Evolutionary conservation across 2,329 filamentous ascomycete genomes (phyloP).

Genomic region (Chaetomiaceae sp.): DNA sequence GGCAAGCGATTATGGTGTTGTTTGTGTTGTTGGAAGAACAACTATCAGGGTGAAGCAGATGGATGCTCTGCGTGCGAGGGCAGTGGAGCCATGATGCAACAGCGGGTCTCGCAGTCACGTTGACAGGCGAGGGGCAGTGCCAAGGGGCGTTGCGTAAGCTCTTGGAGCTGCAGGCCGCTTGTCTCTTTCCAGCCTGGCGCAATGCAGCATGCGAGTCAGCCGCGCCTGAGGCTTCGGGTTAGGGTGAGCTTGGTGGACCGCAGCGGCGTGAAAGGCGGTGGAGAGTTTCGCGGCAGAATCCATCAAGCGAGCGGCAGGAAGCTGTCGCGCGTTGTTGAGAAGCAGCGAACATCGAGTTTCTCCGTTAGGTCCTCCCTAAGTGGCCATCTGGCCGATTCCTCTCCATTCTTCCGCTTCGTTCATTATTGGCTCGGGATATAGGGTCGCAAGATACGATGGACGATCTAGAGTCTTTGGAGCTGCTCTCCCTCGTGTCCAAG

Average conservation of each 20-base stretch:
- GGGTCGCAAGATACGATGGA: slow-evolving; percentile 55
- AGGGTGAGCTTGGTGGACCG: too few species aligned
- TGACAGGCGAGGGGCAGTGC: slow-evolving; percentile 3
- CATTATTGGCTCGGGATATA: too few species aligned
- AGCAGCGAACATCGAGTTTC: too few species aligned
- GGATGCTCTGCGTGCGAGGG: slow-evolving; percentile 3
- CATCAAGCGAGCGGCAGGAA: background rate
- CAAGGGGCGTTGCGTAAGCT: slow-evolving; percentile 23
- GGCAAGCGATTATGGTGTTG: background rate
- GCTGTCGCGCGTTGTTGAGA: too few species aligned
- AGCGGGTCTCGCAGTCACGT: slow-evolving; percentile 12
- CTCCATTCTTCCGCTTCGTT: too few species aligned
- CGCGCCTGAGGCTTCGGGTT: background rate
- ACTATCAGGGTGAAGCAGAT: too few species aligned
- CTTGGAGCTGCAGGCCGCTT: slow-evolving; percentile 7
- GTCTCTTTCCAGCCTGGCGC: too few species aligned
- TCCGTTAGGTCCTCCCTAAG: too few species aligned
- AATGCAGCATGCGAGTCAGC: too few species aligned
- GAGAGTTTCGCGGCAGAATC: slow-evolving; percentile 4
- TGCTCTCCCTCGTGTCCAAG: slow-evolving; percentile 89
- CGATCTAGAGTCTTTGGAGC: slow-evolving; percentile 83
- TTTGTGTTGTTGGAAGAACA: too few species aligned
- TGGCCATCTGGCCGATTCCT: too few species aligned
- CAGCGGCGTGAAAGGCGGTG: slow-evolving; percentile 4
- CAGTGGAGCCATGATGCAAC: slow-evolving; percentile 14